Percentiles rank a stretch among this genome's conserved stretches.
Conservation (phyloP, 192 early-diverging fungal species). For the Podila epigama region DNA sequence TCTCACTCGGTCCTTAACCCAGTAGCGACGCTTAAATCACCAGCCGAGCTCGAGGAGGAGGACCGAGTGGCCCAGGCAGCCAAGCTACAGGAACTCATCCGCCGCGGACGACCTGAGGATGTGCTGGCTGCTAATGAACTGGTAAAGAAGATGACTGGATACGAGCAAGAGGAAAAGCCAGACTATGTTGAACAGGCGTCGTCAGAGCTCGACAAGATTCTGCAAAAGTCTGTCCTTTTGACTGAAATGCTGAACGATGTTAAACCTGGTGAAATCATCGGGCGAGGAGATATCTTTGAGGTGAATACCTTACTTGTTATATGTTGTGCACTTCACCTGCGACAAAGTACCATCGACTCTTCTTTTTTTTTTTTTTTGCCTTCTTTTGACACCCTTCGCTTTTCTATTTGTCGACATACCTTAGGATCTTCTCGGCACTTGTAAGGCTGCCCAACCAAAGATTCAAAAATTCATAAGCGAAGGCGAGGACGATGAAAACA, state of each 20-base stretch:
- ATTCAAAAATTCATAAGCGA: slow-evolving; percentile 78
- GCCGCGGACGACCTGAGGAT: slow-evolving; percentile 92
- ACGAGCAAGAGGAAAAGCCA: slow-evolving; percentile 71
- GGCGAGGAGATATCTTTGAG: slow-evolving; percentile 57
- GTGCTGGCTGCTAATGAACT: slow-evolving; percentile 95
- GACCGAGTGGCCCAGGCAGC: slow-evolving; percentile 86
- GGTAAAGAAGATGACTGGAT: slow-evolving; percentile 98
- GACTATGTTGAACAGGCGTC: slow-evolving; percentile 89
- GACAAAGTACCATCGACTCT: not conserved
- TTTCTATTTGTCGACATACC: no score
- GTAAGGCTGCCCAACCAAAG: slow-evolving; percentile 73
- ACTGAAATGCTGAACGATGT: slow-evolving; percentile 83
- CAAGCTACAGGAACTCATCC: slow-evolving; percentile 97
- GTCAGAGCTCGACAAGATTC: slow-evolving; percentile 81
- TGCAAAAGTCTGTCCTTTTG: slow-evolving; percentile 75
- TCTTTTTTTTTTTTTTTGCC: not conserved
- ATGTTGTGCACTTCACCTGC: no score
- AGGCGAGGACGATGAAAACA: slow-evolving; percentile 77
- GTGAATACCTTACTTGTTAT: slow-evolving; percentile 20
- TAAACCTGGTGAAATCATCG: slow-evolving; percentile 61
- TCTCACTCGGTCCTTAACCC: slow-evolving; percentile 71
- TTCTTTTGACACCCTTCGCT: not conserved
- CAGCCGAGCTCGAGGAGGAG: slow-evolving; percentile 95
- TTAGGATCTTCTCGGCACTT: slow-evolving; percentile 71
- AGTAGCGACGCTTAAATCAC: slow-evolving; percentile 79